Conservation (phyloP, 2,329 filamentous ascomycete genomes). For the Claviceps sp. region DNA sequence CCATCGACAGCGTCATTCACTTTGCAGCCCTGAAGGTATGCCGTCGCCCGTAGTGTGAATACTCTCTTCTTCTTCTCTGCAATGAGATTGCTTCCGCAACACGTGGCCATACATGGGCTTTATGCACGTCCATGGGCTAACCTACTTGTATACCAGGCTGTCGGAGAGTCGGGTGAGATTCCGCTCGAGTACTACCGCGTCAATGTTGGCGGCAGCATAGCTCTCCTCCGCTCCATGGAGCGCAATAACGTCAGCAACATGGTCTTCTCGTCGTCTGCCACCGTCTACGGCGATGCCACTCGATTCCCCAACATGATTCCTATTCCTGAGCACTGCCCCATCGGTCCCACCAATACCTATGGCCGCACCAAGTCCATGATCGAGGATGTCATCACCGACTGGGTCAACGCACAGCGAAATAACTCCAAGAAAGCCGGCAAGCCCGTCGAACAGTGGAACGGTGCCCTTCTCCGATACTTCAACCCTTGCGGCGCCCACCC, state of each 20-base stretch:
- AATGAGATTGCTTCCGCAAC: neutral
- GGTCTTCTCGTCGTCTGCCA: conserved; percentile 96
- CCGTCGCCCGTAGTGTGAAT: neutral
- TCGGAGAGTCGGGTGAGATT: conserved; percentile 87
- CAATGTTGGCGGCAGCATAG: conserved; percentile 87
- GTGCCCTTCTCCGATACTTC: conserved; percentile 87
- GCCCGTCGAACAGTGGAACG: conserved; percentile 75
- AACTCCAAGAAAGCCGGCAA: conserved; percentile 71
- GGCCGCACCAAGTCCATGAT: conserved; percentile 91
- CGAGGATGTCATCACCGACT: conserved; percentile 83
- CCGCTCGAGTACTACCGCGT: conserved; percentile 96
- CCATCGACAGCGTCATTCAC: conserved; percentile 97
- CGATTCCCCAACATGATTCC: conserved; percentile 97
- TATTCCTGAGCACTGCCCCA: conserved; percentile 92
- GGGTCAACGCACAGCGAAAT: conserved; percentile 73
- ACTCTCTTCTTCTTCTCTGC: neutral
- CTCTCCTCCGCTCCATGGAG: conserved; percentile 75
- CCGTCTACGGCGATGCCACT: conserved; percentile 95
- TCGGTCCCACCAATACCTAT: conserved; percentile 94
- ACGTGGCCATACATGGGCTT: neutral
- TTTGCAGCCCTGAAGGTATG: conserved; percentile 89
- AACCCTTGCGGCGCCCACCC: conserved; percentile 94
- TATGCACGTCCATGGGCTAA: neutral
- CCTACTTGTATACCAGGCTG: conserved; percentile 46
- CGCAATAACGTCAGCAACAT: conserved; percentile 89